phyloP scores from a whole-genome alignment of 1,284 basidiomycete genomes.

The Irpex sp. region DNA sequence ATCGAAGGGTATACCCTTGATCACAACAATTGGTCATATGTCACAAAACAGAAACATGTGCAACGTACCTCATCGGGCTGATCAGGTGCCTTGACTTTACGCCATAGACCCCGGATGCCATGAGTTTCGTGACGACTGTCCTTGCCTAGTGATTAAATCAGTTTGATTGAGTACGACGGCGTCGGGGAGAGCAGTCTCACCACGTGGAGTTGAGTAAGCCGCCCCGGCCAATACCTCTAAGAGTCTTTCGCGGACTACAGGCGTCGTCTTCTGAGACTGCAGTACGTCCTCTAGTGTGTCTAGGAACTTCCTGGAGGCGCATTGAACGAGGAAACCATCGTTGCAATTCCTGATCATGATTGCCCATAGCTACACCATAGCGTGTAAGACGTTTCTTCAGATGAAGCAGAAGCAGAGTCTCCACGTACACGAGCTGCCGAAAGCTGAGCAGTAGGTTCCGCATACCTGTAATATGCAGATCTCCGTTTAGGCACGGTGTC shows the following conservation, averaged over 20 bases:
- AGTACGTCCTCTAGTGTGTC: constrained; percentile 71
- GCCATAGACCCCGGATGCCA: constrained; percentile 65
- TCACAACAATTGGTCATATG: neutral
- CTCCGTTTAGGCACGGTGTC: neutral
- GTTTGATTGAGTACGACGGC: neutral
- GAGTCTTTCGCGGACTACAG: constrained; percentile 70
- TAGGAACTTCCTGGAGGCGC: constrained; percentile 71
- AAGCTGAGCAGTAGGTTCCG: constrained; percentile 65
- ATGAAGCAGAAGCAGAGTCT: neutral
- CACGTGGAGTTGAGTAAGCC: constrained; percentile 53
- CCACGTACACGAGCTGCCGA: constrained; percentile 62
- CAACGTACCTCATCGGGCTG: constrained; percentile 66
- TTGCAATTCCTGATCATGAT: constrained; percentile 76
- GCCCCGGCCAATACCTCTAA: constrained; percentile 72
- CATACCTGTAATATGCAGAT: constrained; percentile 44
- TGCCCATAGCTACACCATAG: constrained; percentile 65
- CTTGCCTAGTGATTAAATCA: neutral
- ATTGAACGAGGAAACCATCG: constrained; percentile 61
- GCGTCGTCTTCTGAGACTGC: constrained; percentile 53
- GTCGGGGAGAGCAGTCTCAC: constrained; percentile 30
- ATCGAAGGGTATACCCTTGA: constrained; percentile 70
- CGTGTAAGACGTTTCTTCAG: neutral
- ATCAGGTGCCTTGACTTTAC: constrained; percentile 60
- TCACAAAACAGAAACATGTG: neutral
- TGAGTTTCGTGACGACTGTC: constrained; percentile 31